These are phyloP conservation scores for Fusarium buxicola DNA, from an alignment of 2,329 filamentous ascomycete genomes.

Conservation along the genomic window DNA sequence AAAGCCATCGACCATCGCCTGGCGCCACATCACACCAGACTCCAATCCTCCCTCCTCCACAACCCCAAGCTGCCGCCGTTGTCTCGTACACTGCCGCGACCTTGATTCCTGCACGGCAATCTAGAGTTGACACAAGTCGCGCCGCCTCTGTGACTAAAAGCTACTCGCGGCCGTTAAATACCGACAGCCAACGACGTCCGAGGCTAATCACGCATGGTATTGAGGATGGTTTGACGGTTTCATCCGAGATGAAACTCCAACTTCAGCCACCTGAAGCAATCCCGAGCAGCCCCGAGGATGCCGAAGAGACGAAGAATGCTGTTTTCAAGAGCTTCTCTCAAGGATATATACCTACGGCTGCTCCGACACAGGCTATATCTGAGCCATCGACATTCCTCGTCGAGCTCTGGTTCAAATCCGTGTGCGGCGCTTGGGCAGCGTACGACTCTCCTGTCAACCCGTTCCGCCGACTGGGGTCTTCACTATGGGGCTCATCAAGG, in stretches of 20 bases:
- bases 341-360: background rate
- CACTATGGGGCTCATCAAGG: constrained; percentile 23
- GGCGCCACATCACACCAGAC: background rate
- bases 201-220: background rate
- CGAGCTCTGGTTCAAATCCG: constrained; percentile 39
- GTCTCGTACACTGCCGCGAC: background rate
- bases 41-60: background rate
- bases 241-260: background rate
- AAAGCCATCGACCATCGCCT: background rate
- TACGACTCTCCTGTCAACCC: constrained; percentile 38
- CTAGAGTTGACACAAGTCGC: no score
- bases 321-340: background rate
- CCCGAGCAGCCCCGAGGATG: constrained; percentile 1
- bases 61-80: accelerated
- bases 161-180: background rate
- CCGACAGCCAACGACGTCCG: background rate
- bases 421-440: constrained; percentile 38
- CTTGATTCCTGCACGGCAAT: background rate
- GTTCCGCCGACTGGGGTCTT: constrained; percentile 30
- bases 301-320: background rate
- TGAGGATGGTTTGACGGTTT: background rate
- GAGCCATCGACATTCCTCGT: constrained; percentile 33
- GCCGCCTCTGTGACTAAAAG: accelerated
- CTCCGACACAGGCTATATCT: constrained; percentile 24
- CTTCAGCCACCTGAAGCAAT: background rate